These are phyloP conservation scores for Candida parachauliodes DNA, from an alignment of 805 yeast species.

Conservation along the genomic window DNA sequence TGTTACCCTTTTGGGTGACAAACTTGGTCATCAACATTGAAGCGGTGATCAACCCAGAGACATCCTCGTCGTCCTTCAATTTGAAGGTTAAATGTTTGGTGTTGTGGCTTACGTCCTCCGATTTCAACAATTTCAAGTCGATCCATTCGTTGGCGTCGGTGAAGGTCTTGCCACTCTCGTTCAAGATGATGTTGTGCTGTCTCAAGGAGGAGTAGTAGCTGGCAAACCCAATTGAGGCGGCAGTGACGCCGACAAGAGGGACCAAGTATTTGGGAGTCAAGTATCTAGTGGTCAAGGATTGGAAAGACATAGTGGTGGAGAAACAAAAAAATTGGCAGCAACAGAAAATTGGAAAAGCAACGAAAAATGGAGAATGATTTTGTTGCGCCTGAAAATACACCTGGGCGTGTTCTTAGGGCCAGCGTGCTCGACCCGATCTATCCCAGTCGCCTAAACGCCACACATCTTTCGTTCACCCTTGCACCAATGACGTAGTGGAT, in stretches of 20 bases:
- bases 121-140: conserved; percentile 56
- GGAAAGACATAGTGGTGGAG: background rate
- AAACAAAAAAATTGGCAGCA: too few species aligned
- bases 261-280: conserved; percentile 24
- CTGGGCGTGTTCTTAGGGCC: too few species aligned
- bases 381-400: too few species aligned
- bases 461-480: too few species aligned
- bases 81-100: conserved; percentile 69
- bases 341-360: too few species aligned
- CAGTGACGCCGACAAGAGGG: conserved; percentile 26
- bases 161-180: conserved; percentile 47
- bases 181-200: conserved; percentile 17
- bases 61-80: conserved; percentile 62
- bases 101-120: conserved; percentile 52
- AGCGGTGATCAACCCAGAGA: conserved; percentile 75
- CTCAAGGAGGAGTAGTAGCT: conserved; percentile 21
- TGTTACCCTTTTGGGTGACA: conserved; percentile 77
- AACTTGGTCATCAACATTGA: conserved; percentile 78
- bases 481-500: too few species aligned
- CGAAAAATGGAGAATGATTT: too few species aligned
- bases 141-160: conserved; percentile 59
- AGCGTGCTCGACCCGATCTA: too few species aligned
- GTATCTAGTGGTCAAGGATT: conserved; percentile 15
- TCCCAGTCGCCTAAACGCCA: too few species aligned
- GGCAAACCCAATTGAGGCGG: conserved; percentile 34